Percentiles rank a stretch among this genome's conserved stretches.
Conservation (phyloP, 1,284 basidiomycete species). For the Pterula multifida region DNA sequence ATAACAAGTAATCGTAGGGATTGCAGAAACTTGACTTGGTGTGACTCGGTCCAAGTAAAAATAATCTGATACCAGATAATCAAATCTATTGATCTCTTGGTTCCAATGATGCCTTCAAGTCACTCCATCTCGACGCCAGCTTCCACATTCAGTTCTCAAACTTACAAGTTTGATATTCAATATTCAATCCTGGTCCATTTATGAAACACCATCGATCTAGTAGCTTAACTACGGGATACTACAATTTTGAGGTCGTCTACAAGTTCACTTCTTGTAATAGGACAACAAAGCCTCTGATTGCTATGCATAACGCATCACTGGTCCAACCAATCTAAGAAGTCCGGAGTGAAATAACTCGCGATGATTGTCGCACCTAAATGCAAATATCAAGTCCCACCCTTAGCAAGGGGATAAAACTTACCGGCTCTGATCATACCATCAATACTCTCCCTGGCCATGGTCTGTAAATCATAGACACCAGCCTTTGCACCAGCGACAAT, state of each 20-base stretch:
- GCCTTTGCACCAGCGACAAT: constrained; percentile 86
- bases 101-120: neutral
- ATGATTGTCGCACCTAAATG: constrained; percentile 75
- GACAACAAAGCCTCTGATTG: too few relatives aligned
- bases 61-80: neutral
- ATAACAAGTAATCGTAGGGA: neutral
- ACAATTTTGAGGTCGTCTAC: too few relatives aligned
- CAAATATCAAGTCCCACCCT: constrained; percentile 9
- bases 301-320: constrained; percentile 18
- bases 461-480: constrained; percentile 84
- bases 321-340: constrained; percentile 87
- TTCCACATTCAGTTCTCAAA: neutral
- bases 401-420: constrained; percentile 21
- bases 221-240: too few relatives aligned
- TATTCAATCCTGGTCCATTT: too few relatives aligned
- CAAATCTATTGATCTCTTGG: neutral
- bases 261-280: too few relatives aligned
- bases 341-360: constrained; percentile 90
- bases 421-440: constrained; percentile 90
- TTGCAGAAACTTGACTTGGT: neutral
- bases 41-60: neutral
- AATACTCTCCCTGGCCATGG: constrained; percentile 89
- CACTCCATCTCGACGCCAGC: neutral
- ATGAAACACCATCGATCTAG: too few relatives aligned
- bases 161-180: neutral